Conservation (phyloP, 164 flowering plant genomes). For the Saururus chinensis region DNA sequence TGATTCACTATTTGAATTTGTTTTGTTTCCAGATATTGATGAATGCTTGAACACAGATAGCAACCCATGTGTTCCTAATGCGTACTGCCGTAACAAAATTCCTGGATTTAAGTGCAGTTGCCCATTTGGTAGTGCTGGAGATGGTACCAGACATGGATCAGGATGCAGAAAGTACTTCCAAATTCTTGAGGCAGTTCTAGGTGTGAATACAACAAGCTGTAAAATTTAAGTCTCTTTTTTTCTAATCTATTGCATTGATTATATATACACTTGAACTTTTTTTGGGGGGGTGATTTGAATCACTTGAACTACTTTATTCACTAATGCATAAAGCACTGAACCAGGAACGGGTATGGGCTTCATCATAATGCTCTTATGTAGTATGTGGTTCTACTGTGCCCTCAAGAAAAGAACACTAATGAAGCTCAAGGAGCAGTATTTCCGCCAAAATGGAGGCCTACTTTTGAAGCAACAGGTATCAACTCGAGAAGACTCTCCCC, state of each 20-base stretch:
- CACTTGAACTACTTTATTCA: background rate
- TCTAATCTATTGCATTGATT: no score
- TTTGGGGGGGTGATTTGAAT: no score
- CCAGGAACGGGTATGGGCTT: slow-evolving; percentile 16
- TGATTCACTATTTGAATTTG: no score
- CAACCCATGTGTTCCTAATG: slow-evolving; percentile 10
- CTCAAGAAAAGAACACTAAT: slow-evolving; percentile 19
- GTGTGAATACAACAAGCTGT: slow-evolving; percentile 1
- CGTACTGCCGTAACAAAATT: slow-evolving; percentile 14
- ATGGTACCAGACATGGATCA: slow-evolving; percentile 20
- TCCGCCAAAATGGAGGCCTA: slow-evolving; percentile 37
- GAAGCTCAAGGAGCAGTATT: slow-evolving; percentile 27
- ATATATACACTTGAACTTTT: no score
- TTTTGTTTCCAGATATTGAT: slow-evolving; percentile 10
- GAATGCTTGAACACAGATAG: slow-evolving; percentile 10
- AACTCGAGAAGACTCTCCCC: slow-evolving; percentile 13
- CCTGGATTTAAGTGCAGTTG: slow-evolving; percentile 18
- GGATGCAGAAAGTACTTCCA: slow-evolving; percentile 14
- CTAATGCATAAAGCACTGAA: background rate
- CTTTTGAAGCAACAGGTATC: slow-evolving; percentile 24
- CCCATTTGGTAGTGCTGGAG: slow-evolving; percentile 23
- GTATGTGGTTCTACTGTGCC: slow-evolving; percentile 18
- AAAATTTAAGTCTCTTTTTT: background rate
- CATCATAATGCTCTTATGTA: slow-evolving; percentile 10
- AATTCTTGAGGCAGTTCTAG: slow-evolving; percentile 21